A percentile compares a stretch with the other conserved stretches of the same genome.
These are phyloP conservation scores for Trichoderma sp. DNA, from an alignment of 2,329 filamentous ascomycete genomes.

Conservation along the genomic window DNA sequence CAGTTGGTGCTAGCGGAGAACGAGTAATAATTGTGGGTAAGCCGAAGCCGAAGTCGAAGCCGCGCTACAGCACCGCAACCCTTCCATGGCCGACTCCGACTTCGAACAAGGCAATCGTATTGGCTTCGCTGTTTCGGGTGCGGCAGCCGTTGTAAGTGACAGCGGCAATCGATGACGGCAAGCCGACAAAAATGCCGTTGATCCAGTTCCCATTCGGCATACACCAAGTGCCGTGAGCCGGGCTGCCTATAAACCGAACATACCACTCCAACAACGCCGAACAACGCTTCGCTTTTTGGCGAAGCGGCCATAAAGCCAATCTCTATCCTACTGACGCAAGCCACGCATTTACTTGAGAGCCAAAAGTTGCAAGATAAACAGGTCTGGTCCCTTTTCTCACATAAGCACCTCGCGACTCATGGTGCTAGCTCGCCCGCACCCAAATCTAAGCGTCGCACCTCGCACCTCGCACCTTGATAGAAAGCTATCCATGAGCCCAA, in stretches of 20 bases:
- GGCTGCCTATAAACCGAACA: neutral
- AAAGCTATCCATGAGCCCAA: neutral
- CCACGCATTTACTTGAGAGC: too few species aligned
- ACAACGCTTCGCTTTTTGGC: neutral
- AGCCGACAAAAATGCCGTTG: neutral
- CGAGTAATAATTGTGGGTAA: neutral
- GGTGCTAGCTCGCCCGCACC: neutral
- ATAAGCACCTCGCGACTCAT: neutral
- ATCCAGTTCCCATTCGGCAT: neutral
- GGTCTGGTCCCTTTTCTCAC: neutral
- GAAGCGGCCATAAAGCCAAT: neutral
- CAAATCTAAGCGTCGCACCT: neutral
- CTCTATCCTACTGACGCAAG: too few species aligned
- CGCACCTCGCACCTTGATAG: neutral
- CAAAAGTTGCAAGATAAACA: neutral
- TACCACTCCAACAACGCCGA: neutral
- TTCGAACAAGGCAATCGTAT: too few species aligned
- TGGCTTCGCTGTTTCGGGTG: neutral
- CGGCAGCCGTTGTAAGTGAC: neutral
- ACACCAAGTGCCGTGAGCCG: neutral
- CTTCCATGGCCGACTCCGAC: neutral
- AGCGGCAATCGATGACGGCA: neutral
- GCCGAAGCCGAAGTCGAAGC: slow-evolving; percentile 25
- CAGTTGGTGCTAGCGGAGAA: neutral
- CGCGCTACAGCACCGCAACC: neutral